Evolutionary conservation across 352 stramenopile species (phyloP).

Genomic region (Elongisporangium undulatum): DNA sequence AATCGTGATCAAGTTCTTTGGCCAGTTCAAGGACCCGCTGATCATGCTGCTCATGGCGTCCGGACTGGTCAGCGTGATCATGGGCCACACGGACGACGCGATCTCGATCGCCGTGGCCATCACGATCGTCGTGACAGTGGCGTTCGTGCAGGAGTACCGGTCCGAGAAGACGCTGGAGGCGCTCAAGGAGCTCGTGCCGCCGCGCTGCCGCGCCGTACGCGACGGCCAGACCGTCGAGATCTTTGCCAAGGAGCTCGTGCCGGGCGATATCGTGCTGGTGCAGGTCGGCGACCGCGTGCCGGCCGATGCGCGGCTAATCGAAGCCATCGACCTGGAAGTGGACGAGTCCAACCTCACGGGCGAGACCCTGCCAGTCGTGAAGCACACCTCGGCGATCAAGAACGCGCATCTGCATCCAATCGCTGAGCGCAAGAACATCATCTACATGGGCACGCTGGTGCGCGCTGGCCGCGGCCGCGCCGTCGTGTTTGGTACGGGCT

Average conservation of each 20-base stretch:
- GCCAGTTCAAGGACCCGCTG: conserved; percentile 96
- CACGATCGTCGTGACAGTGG: conserved; percentile 96
- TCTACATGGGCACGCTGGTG: conserved; percentile 97
- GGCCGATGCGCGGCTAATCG: conserved; percentile 88
- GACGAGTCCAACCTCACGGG: conserved; percentile 95
- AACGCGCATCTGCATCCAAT: conserved; percentile 67
- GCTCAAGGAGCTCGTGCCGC: conserved; percentile 77
- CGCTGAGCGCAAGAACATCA: conserved; percentile 87
- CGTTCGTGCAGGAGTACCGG: conserved; percentile 89
- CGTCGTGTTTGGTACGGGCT: conserved; percentile 93
- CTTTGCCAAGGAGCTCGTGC: conserved; percentile 71
- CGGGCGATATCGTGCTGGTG: conserved; percentile 87
- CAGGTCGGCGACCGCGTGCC: conserved; percentile 92
- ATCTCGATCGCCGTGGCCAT: conserved; percentile 95
- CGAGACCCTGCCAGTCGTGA: conserved; percentile 85
- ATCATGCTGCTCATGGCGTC: conserved; percentile 95
- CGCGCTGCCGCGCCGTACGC: conserved; percentile 59
- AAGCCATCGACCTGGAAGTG: conserved; percentile 85
- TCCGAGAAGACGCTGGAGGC: conserved; percentile 85
- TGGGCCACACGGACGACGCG: conserved; percentile 95
- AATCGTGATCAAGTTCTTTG: conserved; percentile 89
- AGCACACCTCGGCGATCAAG: conserved; percentile 56
- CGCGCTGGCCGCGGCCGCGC: conserved; percentile 89
- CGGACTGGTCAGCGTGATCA: conserved; percentile 85
- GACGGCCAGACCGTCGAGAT: conserved; percentile 56